phyloP scores from a whole-genome alignment of 805 yeast species.

The Lachancea mirantina region DNA sequence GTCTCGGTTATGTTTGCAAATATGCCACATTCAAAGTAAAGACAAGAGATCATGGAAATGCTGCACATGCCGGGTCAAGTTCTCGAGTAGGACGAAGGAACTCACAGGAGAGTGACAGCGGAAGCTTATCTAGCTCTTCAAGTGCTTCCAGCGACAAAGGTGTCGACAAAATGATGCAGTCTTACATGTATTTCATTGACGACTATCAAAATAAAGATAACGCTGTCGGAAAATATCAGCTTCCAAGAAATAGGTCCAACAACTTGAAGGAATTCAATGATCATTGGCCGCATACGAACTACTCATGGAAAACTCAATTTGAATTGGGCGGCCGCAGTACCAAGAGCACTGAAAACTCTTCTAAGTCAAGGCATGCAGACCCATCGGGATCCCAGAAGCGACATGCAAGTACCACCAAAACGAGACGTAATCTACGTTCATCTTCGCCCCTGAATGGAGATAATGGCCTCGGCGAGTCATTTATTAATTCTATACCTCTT shows the following conservation, averaged over 20 bases:
- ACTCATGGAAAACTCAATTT: constrained; percentile 32
- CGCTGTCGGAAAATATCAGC: constrained; percentile 29
- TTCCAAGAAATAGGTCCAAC: constrained; percentile 15
- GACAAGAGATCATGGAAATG: constrained; percentile 43
- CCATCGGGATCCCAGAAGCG: background rate
- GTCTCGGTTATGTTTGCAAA: constrained; percentile 88
- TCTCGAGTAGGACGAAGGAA: too few species aligned
- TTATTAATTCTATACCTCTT: constrained; percentile 32
- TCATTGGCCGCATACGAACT: constrained; percentile 13
- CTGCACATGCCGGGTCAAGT: too few species aligned
- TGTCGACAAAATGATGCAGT: constrained; percentile 84
- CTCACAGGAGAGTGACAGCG: constrained; percentile 19
- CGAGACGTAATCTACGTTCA: background rate
- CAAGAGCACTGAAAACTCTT: background rate
- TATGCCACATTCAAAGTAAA: constrained; percentile 89
- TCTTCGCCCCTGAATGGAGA: too few species aligned
- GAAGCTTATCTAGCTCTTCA: constrained; percentile 10
- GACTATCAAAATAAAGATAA: constrained; percentile 56
- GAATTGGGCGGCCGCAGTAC: constrained; percentile 23
- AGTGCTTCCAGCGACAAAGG: constrained; percentile 31
- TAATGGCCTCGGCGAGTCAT: constrained; percentile 38
- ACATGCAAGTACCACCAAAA: background rate
- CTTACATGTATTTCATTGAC: constrained; percentile 80
- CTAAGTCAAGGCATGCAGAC: background rate
- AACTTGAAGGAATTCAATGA: constrained; percentile 4